A percentile compares a stretch with the other conserved stretches of the same genome.
These are phyloP conservation scores for Trametes villosa DNA, from an alignment of 768 basidiomycete species.

Conservation along the genomic window DNA sequence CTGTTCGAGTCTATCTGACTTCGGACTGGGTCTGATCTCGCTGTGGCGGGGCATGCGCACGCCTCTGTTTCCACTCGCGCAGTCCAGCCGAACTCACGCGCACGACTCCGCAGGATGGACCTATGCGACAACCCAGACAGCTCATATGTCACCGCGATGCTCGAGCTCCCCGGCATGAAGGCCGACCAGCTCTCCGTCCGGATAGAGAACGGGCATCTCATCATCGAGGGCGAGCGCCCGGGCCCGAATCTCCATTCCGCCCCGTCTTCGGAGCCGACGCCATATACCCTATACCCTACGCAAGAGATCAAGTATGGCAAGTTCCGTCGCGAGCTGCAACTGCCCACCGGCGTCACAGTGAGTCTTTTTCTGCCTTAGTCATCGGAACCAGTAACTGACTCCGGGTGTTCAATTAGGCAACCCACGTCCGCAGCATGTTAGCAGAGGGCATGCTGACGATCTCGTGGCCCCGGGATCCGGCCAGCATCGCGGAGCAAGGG, in stretches of 20 bases:
- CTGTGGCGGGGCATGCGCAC: no score
- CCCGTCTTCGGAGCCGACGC: conserved; percentile 6
- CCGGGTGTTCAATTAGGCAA: conserved; percentile 30
- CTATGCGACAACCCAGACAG: conserved; percentile 42
- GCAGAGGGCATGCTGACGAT: conserved; percentile 44
- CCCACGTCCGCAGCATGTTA: conserved; percentile 44
- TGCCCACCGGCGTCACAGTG: conserved; percentile 44
- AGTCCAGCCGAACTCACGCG: neutral
- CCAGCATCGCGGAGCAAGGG: neutral
- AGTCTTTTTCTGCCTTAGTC: conserved; percentile 17
- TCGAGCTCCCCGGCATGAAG: conserved; percentile 47
- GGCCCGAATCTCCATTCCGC: conserved; percentile 24
- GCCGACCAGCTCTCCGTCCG: conserved; percentile 40
- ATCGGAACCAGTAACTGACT: conserved; percentile 9
- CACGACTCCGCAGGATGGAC: conserved; percentile 38
- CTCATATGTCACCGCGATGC: conserved; percentile 38
- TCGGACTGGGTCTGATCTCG: no score
- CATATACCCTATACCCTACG: conserved; percentile 31
- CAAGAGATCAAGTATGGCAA: conserved; percentile 47
- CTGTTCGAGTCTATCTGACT: no score
- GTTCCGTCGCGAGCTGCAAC: conserved; percentile 41
- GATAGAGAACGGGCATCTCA: conserved; percentile 36
- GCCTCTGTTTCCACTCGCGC: no score
- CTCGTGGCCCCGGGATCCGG: conserved; percentile 42
- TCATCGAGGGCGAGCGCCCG: conserved; percentile 41